Evolutionary conservation across 2,329 filamentous ascomycete genomes (phyloP), one percentile per base, ranked within the genome.

Genomic region (Sporothrix globosa): DNA sequence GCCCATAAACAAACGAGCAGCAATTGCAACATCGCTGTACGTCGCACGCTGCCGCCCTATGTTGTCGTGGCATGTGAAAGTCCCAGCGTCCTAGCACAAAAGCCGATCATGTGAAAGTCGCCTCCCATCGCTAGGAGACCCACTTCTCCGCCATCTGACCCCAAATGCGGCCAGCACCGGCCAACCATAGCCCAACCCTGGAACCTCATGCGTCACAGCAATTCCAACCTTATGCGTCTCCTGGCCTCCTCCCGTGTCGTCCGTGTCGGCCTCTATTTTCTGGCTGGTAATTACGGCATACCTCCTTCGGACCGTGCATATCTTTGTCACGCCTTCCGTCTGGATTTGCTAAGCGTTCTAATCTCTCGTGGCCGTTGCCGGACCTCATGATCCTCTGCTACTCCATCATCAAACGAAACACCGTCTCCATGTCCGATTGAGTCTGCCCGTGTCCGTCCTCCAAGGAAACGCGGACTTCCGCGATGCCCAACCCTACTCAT

Each of bases 131-230:
- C 34, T 34, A 48, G 39, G n/a, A 3, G 24, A 44, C 61, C 61
- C 61, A 65, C 61, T 34, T 65, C 61, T 65, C 61, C 61, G 61
- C 61, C 61, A 65, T 65, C 46, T 65, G 46, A 65, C 61, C 61
- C 44, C 24, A 50, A 30, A 30, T 50, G 17, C 9, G 39, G 24
- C 13, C 56, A 41, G 9, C 56, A 11, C 30, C n/a, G 19, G 17
- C 34, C 56, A 24, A 21, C 48, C 48, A 50, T 0, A 34, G 6
- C 17, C 48, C 48, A n/a, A 10, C 48, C 19, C 19, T n/a, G 48
- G 9, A 21, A 50, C 48, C 5, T 50, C 19, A 50, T 17, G 17
- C 41, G 41, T 44, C 41, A 10, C 41, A 44, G 41, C 10, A 10
- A 4, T 11, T 44, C 17, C 46, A 14, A 5, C 46, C 41, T 13